phyloP scores from a whole-genome alignment of 176 grass and related monocot species.

The Neostapfia colusana region DNA sequence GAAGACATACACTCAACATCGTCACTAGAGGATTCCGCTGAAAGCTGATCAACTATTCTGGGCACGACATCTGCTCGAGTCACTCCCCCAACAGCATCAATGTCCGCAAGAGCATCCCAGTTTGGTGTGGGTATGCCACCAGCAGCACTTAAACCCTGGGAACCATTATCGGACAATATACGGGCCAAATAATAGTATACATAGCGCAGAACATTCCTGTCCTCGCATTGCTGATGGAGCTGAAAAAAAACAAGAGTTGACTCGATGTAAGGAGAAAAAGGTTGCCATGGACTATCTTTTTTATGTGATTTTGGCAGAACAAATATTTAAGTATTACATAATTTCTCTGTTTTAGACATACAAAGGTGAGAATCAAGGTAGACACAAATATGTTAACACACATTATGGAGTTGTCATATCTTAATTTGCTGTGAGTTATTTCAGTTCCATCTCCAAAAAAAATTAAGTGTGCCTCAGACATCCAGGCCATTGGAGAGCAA shows the following conservation, averaged over 20 bases:
- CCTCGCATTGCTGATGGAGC: constrained; percentile 98
- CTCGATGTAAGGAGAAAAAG: background rate
- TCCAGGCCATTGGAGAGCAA: background rate
- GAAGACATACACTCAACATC: constrained; percentile 74
- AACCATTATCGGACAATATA: constrained; percentile 93
- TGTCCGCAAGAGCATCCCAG: constrained; percentile 97
- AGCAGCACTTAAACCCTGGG: constrained; percentile 87
- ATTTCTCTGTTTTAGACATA: constrained; percentile 22
- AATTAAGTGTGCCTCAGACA: constrained; percentile 1
- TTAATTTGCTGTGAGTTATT: background rate
- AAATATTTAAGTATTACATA: background rate
- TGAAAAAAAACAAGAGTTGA: constrained; percentile 53
- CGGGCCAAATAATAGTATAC: constrained; percentile 99
- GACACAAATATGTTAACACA: background rate
- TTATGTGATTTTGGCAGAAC: background rate
- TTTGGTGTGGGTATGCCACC: constrained; percentile 98
- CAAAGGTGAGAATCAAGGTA: background rate
- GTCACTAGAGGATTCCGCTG: constrained; percentile 68
- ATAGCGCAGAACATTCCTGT: constrained; percentile 88
- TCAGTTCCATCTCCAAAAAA: background rate
- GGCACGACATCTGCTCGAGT: constrained; percentile 94
- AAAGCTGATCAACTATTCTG: constrained; percentile 90
- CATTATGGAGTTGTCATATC: background rate
- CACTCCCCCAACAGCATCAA: constrained; percentile 92
- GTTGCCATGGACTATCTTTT: background rate